Evolutionary conservation across 2,329 filamentous ascomycete species (phyloP), one percentile per base, ranked within the genome.

Genomic region (Alternaria postmessia): DNA sequence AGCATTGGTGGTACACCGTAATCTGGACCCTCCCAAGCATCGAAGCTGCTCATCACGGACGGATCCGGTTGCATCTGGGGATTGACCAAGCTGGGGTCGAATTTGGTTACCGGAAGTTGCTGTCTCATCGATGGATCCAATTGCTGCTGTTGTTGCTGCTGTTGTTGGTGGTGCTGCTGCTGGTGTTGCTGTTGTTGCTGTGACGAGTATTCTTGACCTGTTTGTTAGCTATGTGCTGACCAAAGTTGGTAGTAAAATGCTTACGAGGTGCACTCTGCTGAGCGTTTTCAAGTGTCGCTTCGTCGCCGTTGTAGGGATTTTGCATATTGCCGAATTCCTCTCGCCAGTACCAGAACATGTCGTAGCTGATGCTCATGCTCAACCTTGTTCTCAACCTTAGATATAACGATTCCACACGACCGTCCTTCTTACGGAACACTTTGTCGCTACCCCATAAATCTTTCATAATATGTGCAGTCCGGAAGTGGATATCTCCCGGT

Each of bases 301-400:
- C 74, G n/a, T 78, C 75, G 51, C 70, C 72, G 24, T 72, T 75
- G 54, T 78, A 78, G 2, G 75, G 75, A 48, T 77, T 78, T 36
- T 67, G 62, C 73, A 76, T 75, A 54, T 77, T 72, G 24, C 73
- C 71, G 32, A 78, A 78, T 36, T 77, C 75, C 58, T 77, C 76
- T 51, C 76, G 64, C 76, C 76, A 78, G 47, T 77, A 78, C 76
- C 76, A 78, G 60, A 78, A 78, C 75, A 77, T 78, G 49, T 78
- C 76, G 46, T 78, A 78, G 42, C 69, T 76, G 16, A 78, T 68
- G 51, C 75, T 77, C 76, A 78, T 78, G 49, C 72, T 76, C 14
- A 78, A 61, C 47, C 75, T 57, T 9, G 73, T 78, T 44, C 76
- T 62, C 30, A 78, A 49, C 36, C 74, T 64, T 20, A 78, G 56